phyloP scores from a whole-genome alignment of 2,329 filamentous ascomycete species.

The Colletotrichum kahawae region DNA sequence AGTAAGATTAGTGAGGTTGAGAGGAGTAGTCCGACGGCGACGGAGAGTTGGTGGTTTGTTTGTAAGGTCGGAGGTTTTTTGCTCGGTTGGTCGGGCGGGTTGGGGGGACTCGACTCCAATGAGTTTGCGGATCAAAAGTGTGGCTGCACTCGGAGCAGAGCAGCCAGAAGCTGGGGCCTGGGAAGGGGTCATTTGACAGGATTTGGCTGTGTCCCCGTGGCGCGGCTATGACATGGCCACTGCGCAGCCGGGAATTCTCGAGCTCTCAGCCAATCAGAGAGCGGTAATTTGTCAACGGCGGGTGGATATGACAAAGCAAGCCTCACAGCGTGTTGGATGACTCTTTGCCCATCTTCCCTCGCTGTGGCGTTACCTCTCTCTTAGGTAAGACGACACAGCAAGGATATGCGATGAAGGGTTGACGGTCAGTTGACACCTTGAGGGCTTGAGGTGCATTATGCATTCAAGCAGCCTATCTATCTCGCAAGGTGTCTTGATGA shows the following conservation, averaged over 20 bases:
- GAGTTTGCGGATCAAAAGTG: not conserved
- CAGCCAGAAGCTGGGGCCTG: constrained; percentile 11
- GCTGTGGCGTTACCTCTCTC: not conserved
- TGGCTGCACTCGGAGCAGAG: not conserved
- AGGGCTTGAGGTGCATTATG: not conserved
- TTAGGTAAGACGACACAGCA: not conserved
- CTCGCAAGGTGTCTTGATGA: too few species aligned
- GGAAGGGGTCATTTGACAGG: constrained; percentile 15
- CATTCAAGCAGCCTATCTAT: too few species aligned
- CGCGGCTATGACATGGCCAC: constrained; percentile 22
- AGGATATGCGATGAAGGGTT: not conserved
- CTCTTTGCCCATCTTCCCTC: not conserved
- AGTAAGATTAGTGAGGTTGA: not conserved
- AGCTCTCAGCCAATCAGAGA: constrained; percentile 1
- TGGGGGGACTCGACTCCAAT: not conserved
- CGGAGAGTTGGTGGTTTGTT: not conserved
- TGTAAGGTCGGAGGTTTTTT: constrained; percentile 7
- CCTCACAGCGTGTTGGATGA: not conserved
- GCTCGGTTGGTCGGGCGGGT: not conserved
- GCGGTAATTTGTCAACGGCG: constrained; percentile 12
- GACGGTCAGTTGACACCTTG: not conserved
- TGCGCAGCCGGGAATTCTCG: not conserved
- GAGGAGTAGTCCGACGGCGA: not conserved
- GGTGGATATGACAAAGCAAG: constrained; percentile 5
- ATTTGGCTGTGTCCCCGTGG: constrained; percentile 1